Conservation (phyloP, 257 asterid species). For the Oldenlandia corymbosa region DNA sequence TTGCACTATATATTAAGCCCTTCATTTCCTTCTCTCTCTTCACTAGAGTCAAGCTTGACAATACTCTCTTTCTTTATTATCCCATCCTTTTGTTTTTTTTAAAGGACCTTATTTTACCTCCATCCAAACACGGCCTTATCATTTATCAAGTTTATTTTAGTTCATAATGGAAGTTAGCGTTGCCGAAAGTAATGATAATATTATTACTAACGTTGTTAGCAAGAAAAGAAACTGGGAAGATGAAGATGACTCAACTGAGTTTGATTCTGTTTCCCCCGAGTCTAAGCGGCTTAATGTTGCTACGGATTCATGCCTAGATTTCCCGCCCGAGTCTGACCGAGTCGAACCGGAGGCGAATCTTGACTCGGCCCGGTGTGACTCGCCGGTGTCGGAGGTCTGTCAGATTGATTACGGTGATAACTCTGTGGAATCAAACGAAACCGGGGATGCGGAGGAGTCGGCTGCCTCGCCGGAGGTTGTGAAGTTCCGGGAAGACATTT, state of each 20-base stretch:
- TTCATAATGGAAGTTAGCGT: conserved; percentile 12
- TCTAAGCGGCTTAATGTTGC: conserved; percentile 7
- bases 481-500: conserved; percentile 23
- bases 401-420: conserved; percentile 2
- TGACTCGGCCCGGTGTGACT: background rate
- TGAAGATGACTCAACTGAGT: conserved; percentile 23
- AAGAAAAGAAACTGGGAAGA: conserved; percentile 29
- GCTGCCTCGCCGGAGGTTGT: conserved; percentile 13
- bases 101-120: background rate
- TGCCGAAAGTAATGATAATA: background rate
- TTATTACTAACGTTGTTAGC: too few species aligned
- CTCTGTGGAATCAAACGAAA: background rate
- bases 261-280: conserved; percentile 14
- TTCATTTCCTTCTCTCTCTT: conserved; percentile 9
- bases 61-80: too few species aligned
- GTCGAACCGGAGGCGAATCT: background rate
- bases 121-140: conserved; percentile 13
- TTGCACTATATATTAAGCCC: conserved; percentile 15
- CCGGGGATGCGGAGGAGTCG: conserved; percentile 3
- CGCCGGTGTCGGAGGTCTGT: conserved; percentile 8
- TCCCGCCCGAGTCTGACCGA: conserved; percentile 18
- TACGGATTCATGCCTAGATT: background rate
- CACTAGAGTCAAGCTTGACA: conserved; percentile 6
- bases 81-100: too few species aligned
- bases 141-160: background rate